Base-by-base conservation (phyloP, 352 stramenopile species). In the Pythium insidiosum region DNA sequence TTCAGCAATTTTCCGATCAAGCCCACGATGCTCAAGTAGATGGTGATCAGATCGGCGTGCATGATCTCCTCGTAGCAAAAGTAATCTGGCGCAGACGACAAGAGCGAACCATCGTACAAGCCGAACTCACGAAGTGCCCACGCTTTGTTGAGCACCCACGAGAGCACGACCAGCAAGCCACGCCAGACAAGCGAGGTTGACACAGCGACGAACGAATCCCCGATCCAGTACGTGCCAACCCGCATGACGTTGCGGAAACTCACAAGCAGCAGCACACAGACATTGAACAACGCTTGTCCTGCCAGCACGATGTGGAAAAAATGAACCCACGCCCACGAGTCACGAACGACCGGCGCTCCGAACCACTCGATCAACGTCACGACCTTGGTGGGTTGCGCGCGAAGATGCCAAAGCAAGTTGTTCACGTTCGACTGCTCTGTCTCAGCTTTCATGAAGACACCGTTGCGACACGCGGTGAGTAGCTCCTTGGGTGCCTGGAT, bases 131-230 rank as follows among this genome's bases (percentile, higher is more conserved):
- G 49, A 28, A 73, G 53, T 3, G 57, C 56, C 56, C 53, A 73
- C 33, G 54, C 68, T 21, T 53, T 61, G 41, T 76, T 68, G 25
- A 76, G 24, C 1, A 56, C 36, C 21, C 50, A 68, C 38, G 53
- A 61, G 7, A 73, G 11, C 4, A 73, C 16, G 15, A 71, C 52
- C 11, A 64, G 31, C 3, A 66, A 25, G 0, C 66, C 66, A 11
- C 66, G 66, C 21, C 61, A 45, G 1, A 71, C 16, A 4, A 77
- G 42, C 39, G 50, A 49, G 5, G 40, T 57, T 0, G 66, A 73
- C n/a, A 77, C 55, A 0, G 51, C 53, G 2, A 57, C 56, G 21
- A 77, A 73, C 2, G 59, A 62, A 29, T 67, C 61, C 6, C 66
- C 63, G 12, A 77, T 48, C 66, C 66, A 76, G 50, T 68, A 45